phyloP scores from a whole-genome alignment of 208 protist species.

The Tetramitus jugosus region DNA sequence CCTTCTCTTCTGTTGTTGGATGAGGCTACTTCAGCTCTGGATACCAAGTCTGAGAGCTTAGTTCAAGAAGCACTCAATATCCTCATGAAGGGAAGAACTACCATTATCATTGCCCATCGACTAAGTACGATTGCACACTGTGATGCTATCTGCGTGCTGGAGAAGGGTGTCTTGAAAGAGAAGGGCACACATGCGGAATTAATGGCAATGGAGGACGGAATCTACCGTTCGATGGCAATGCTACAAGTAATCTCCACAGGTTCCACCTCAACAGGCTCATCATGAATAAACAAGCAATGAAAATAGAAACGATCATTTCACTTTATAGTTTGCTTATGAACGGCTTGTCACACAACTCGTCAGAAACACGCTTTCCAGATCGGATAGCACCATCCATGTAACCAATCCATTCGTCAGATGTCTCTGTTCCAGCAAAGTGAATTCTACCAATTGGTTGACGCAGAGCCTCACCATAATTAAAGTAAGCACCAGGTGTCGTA shows the following conservation, averaged over 20 bases:
- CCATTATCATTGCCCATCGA: constrained; percentile 74
- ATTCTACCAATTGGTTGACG: neutral
- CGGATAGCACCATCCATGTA: constrained; percentile 15
- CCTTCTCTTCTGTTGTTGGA: constrained; percentile 78
- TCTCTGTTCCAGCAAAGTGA: constrained; percentile 22
- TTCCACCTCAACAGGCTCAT: no score
- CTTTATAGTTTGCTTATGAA: no score
- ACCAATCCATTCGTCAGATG: constrained; percentile 6
- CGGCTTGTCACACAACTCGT: neutral
- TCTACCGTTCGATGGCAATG: no score
- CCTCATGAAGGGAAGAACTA: constrained; percentile 31
- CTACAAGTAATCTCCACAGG: no score
- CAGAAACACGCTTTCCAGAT: neutral
- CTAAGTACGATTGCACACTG: constrained; percentile 45
- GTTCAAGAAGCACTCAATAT: constrained; percentile 16
- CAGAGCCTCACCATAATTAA: neutral
- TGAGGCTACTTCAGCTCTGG: constrained; percentile 47
- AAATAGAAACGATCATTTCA: no score
- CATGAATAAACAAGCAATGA: no score
- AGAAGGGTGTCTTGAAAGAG: constrained; percentile 58
- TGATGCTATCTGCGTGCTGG: constrained; percentile 59
- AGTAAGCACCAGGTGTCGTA: neutral
- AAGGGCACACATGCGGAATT: constrained; percentile 46
- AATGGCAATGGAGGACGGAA: constrained; percentile 7
- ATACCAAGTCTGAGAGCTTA: constrained; percentile 12